Evolutionary conservation across 192 early-diverging fungal species (phyloP), one percentile per base, ranked within the genome.

Genomic region (Thoreauomyces humboldtii): DNA sequence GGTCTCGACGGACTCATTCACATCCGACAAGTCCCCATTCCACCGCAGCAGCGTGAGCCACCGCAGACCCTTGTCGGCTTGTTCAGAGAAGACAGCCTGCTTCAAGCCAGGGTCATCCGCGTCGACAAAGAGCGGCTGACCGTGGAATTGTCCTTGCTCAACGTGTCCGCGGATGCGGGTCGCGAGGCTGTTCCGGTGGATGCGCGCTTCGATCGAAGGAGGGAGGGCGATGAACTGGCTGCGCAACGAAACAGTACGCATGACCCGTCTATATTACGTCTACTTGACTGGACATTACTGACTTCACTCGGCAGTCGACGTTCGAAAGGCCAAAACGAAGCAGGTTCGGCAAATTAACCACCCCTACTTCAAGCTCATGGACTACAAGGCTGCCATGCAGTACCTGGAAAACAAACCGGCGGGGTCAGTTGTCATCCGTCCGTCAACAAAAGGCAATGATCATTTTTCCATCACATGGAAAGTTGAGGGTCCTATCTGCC

Each of bases 391-490:
- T 59, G 94, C 94, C 4, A 84, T 87, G 65, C 71, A 84, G 60
- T 88, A 87, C 45, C 71, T 98, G 61, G 77, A 79, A 17, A 71
- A 75, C 15, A 79, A 88, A 27, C 79, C 77, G 19, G 73, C 79
- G 12, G 96, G 95, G 21, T 85, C 88, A 42, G 72, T 88, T 17
- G 88, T 99, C 2, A 90, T 99, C 56, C 84, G 95, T 9, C 92
- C 93, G 4, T 98, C 95, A 21, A 91, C 90, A 6, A 87, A 88
- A 14, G 92, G 92, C n/a, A 72, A 82, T 22, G 85, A 92, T 72
- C 92, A 94, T 63, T 81, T 99, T 14, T 88, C 91, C 1, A 88
- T 97, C 21, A 98, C 93, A 17, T 95, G 92, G 90, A 96, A 98
- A 67, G 85, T 95, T 6, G 89, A 79, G 44, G 89, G 94, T 21